Conservation (phyloP, 495 filamentous ascomycete genomes). For the Darksidea phi region DNA sequence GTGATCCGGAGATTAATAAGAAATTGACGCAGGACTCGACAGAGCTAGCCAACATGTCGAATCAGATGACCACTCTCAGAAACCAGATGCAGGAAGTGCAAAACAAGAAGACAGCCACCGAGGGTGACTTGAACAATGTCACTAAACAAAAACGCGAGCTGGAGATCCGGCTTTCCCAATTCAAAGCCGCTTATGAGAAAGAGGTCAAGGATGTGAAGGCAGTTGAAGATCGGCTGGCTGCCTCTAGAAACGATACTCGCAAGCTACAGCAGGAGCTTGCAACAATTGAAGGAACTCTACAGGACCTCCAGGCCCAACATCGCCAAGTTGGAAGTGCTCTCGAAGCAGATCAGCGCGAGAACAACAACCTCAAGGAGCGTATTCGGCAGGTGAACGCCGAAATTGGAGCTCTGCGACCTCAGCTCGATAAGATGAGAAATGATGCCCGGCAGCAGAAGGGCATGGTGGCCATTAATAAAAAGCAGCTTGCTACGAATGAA, state of each 20-base stretch:
- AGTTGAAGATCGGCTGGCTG: constrained; percentile 76
- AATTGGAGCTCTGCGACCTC: constrained; percentile 76
- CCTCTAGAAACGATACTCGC: constrained; percentile 73
- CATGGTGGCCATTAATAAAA: constrained; percentile 94
- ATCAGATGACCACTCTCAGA: constrained; percentile 83
- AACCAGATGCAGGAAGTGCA: constrained; percentile 94
- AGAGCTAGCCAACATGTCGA: constrained; percentile 94
- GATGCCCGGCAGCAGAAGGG: constrained; percentile 94
- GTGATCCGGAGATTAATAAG: constrained; percentile 84
- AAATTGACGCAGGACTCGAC: constrained; percentile 83
- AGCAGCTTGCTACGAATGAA: constrained; percentile 88
- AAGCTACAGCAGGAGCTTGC: constrained; percentile 80
- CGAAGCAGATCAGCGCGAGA: constrained; percentile 85
- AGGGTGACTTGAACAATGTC: constrained; percentile 74
- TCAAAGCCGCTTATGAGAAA: constrained; percentile 84
- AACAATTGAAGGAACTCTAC: constrained; percentile 73
- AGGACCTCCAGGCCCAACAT: constrained; percentile 83
- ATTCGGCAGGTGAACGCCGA: constrained; percentile 80
- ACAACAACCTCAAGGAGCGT: constrained; percentile 77
- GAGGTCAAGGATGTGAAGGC: constrained; percentile 82
- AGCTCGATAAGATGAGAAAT: constrained; percentile 84
- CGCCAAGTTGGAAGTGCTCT: constrained; percentile 70
- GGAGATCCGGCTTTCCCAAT: constrained; percentile 78
- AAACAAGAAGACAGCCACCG: constrained; percentile 69
- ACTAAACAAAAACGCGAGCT: constrained; percentile 87